Base-by-base conservation (phyloP, 768 basidiomycete genomes). In the Tulasnella sp. region DNA sequence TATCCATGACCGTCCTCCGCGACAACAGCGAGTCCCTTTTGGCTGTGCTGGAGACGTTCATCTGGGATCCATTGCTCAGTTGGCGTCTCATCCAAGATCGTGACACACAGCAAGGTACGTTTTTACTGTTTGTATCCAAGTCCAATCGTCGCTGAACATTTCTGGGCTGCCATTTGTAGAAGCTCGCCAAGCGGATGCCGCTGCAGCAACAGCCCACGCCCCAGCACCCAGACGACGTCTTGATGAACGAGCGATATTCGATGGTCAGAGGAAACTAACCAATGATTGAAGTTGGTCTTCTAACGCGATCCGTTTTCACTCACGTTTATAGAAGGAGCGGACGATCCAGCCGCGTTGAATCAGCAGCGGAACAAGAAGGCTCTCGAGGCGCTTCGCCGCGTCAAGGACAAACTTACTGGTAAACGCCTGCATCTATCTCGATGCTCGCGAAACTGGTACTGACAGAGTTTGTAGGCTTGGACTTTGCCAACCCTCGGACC, bases 1-100 rank as follows among this genome's bases (percentile, higher is more conserved):
- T 93, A 61, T 89, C 91, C n/a, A 98, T 99, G 95, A 80, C 82
- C 58, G 96, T 99, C 4, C 74, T 98, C 58, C 86, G 96, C 29
- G 90, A 88, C 61, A 98, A 99, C 74, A 93, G 93, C 73, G 96
- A 99, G 70, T 96, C 93, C n/a, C 76, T 99, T 61, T 92, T 98
- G 89, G 96, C 96, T 4, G 95, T 99, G 19, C 77, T 99, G 27
- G 96, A 99, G 70, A 95, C 96, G 5, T 98, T 99, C 69, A 94
- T 98, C 8, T 97, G 98, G 67, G 96, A 99, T 68, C 96, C 96
- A 11, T 74, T 99, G 59, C 94, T 98, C 76, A 95, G 92, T 67
- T 99, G 94, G 93, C 82, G 93, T 66, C 75, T 96, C 63, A 86
- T 90, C 78, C 87, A 88, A 67, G 80, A 86, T 23, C 54, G 38